A percentile compares a stretch with the other conserved stretches of the same genome.
Evolutionary conservation across 1,139 yeast genomes (phyloP).

Genomic region (Pichia norvegensis): DNA sequence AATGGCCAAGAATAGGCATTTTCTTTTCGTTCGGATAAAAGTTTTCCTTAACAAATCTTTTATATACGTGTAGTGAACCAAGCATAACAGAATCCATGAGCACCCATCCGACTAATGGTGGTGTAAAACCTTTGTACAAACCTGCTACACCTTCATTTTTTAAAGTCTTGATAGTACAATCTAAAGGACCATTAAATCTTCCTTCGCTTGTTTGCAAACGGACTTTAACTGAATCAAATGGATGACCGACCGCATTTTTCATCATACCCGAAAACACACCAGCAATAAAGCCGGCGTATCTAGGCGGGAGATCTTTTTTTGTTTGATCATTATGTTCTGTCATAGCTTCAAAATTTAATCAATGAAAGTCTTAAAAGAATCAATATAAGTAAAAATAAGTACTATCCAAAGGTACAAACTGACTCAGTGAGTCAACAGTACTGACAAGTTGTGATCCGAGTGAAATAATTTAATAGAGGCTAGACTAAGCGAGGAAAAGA

Average conservation of each 20-base stretch:
- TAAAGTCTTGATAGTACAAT: constrained; percentile 67
- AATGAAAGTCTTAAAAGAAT: not conserved
- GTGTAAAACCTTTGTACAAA: constrained; percentile 82
- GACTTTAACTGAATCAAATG: constrained; percentile 86
- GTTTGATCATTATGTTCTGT: constrained; percentile 3
- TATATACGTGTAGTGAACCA: constrained; percentile 74
- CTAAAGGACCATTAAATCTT: constrained; percentile 72
- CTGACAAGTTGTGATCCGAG: not conserved
- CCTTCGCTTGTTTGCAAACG: constrained; percentile 75
- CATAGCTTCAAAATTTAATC: constrained; percentile 2
- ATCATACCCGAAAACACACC: constrained; percentile 83
- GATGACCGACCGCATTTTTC: constrained; percentile 87
- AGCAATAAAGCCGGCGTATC: constrained; percentile 73
- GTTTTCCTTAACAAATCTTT: constrained; percentile 57
- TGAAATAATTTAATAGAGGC: not conserved
- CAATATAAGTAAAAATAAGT: not conserved
- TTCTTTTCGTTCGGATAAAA: constrained; percentile 49
- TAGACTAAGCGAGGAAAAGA: not conserved
- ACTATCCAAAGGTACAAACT: not conserved
- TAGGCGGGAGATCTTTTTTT: constrained; percentile 33
- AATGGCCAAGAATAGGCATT: constrained; percentile 67
- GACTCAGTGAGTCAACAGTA: no score
- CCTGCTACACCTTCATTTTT: constrained; percentile 69
- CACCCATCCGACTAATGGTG: constrained; percentile 91
- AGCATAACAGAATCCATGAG: constrained; percentile 86